Base-by-base conservation (phyloP, 306 rosid species). In the Pyrus betulifolia region DNA sequence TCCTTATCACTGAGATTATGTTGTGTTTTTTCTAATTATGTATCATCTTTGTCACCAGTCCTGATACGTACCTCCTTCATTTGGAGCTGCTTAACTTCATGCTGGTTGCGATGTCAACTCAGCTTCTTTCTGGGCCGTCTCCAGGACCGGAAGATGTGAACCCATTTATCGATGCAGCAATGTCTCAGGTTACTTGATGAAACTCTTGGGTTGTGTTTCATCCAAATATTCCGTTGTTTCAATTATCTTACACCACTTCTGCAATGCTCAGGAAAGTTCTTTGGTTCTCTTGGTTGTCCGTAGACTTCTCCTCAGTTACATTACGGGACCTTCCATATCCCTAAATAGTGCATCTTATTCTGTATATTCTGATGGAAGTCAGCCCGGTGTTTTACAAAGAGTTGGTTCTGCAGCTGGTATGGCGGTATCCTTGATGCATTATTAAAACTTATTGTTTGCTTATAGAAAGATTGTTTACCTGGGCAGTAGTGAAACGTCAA, bases 351-450 rank as follows among this genome's bases (percentile, higher is more conserved):
- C 90, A 62, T 77, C 87, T 70, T 96, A 96, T 87, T 88, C 96
- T 67, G 68, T 91, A 70, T 89, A 83, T 85, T 75, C 85, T 76
- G 99, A 93, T 45, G 94, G 85, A 83, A 89, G 86, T 80, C 93
- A 92, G 84, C 91, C 93, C 70, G 90, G 98, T 67, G 98, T 96
- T 74, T 84, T 96, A 31, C 98, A 91, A 77, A 89, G 91, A 82
- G 99, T 96, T 75, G 87, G 99, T 80, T 96, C 99, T 77, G 99
- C 97, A 72, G 98, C 99, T 83, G 97, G 99, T 96, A 87, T 75
- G 80, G 71, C 64, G 28, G 64, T 69, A 72, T 60, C 61, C 69
- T 40, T 65, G 55, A 14, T 58, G 25, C 40, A 8, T 46, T 64
- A 21, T 70, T 40, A 30, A 58, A 40, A 11, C 22, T 28, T 42